Evolutionary conservation across 2,329 filamentous ascomycete genomes (phyloP).

Genomic region (Coniochaeta sp.): DNA sequence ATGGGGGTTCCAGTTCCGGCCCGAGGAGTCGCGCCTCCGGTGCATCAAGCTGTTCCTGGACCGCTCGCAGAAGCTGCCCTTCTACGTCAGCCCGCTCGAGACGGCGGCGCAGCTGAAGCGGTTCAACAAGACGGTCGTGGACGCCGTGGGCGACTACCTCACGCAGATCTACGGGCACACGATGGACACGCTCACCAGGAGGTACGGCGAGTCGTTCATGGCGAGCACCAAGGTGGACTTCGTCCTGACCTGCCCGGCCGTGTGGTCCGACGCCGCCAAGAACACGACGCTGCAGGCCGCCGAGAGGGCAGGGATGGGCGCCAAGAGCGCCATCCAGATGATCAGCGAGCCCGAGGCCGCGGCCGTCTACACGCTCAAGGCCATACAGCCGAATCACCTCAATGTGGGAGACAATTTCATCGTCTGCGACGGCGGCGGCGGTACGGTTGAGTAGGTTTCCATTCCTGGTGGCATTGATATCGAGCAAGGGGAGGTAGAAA

Average conservation of each 20-base stretch:
- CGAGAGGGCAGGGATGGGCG: slow-evolving; percentile 71
- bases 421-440: slow-evolving; percentile 56
- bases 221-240: slow-evolving; percentile 68
- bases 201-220: slow-evolving; percentile 76
- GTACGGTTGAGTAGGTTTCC: slow-evolving; percentile 55
- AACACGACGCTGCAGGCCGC: slow-evolving; percentile 73
- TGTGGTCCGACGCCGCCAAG: slow-evolving; percentile 83
- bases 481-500: background rate
- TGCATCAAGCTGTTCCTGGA: slow-evolving; percentile 84
- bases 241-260: slow-evolving; percentile 73
- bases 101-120: slow-evolving; percentile 69
- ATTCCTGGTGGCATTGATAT: background rate
- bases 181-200: slow-evolving; percentile 66
- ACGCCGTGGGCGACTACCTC: slow-evolving; percentile 74
- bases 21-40: slow-evolving; percentile 66
- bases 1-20: slow-evolving; percentile 81
- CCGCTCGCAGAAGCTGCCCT: slow-evolving; percentile 70
- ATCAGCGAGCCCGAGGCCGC: slow-evolving; percentile 77
- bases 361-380: slow-evolving; percentile 72
- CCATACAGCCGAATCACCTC: slow-evolving; percentile 68
- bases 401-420: slow-evolving; percentile 61
- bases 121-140: slow-evolving; percentile 69
- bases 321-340: slow-evolving; percentile 63
- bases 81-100: slow-evolving; percentile 72
- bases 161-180: slow-evolving; percentile 71